Evolutionary conservation across 805 yeast genomes (phyloP).

Genomic region (Yarrowia sp.): DNA sequence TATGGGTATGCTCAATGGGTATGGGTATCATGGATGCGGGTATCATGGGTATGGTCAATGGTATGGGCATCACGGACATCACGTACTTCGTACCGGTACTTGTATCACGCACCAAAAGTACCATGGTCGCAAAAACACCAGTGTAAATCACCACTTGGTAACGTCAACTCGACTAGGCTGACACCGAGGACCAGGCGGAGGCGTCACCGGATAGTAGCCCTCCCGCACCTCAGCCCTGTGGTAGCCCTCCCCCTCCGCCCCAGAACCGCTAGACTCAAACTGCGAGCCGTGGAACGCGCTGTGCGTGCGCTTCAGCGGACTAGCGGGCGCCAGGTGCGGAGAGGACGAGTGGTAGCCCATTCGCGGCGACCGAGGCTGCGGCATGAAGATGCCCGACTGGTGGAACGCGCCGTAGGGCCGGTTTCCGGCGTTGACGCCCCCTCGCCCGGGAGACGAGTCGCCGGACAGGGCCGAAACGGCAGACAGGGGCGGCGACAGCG

Average conservation of each 20-base stretch:
- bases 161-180: neutral
- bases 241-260: neutral
- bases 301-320: neutral
- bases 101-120: too few species aligned
- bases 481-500: neutral
- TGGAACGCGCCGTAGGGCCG: conserved; percentile 4
- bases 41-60: neutral
- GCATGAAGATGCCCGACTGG: conserved; percentile 2
- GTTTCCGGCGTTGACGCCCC: conserved; percentile 4
- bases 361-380: neutral
- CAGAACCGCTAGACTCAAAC: neutral
- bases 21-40: too few species aligned
- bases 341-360: neutral
- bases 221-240: neutral
- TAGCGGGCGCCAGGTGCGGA: neutral
- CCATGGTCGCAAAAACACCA: too few species aligned
- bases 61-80: neutral
- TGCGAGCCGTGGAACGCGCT: neutral
- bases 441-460: conserved; percentile 1
- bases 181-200: conserved; percentile 17
- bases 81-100: too few species aligned
- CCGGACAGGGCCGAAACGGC: neutral
- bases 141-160: neutral
- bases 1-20: too few species aligned
- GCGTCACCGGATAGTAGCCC: conserved; percentile 10